Percentiles rank a stretch among this genome's conserved stretches.
phyloP scores from a whole-genome alignment of 2,329 filamentous ascomycete genomes.

The Neofusicoccum parvum region DNA sequence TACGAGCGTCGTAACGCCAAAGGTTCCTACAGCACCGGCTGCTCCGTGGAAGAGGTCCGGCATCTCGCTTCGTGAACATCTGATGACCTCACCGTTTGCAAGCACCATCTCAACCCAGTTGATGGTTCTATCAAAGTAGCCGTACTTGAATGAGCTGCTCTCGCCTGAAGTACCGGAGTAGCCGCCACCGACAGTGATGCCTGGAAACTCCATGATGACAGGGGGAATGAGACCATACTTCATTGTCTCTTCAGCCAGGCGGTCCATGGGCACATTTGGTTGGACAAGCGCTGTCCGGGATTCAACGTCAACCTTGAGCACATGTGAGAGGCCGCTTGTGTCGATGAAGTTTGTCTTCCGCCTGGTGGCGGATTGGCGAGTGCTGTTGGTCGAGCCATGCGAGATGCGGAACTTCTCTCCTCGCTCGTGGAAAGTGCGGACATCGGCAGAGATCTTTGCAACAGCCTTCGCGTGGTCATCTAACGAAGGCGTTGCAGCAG shows the following conservation, averaged over 20 bases:
- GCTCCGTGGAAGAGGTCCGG: conserved; percentile 66
- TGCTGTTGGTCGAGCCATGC: conserved; percentile 77
- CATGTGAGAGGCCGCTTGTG: conserved; percentile 64
- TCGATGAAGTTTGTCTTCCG: conserved; percentile 61
- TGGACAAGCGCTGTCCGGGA: conserved; percentile 64
- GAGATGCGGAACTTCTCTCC: conserved; percentile 70
- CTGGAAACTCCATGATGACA: conserved; percentile 72
- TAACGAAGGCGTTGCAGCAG: conserved; percentile 28
- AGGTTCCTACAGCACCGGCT: conserved; percentile 66
- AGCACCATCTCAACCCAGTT: conserved; percentile 67
- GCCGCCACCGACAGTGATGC: conserved; percentile 70
- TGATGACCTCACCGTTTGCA: conserved; percentile 59
- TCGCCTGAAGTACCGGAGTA: conserved; percentile 70
- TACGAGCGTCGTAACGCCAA: conserved; percentile 66
- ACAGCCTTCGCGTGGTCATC: conserved; percentile 49
- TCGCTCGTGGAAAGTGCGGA: conserved; percentile 53
- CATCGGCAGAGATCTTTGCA: conserved; percentile 47
- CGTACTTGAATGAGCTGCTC: conserved; percentile 69
- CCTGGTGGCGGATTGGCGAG: conserved; percentile 52
- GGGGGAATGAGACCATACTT: conserved; percentile 60
- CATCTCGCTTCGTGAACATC: conserved; percentile 56
- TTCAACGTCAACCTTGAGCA: conserved; percentile 61
- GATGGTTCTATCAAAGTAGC: conserved; percentile 66
- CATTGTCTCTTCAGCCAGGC: conserved; percentile 61
- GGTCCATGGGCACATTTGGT: conserved; percentile 71